These are phyloP conservation scores for Candida vaughaniae DNA, from an alignment of 805 yeast species.

Conservation along the genomic window DNA sequence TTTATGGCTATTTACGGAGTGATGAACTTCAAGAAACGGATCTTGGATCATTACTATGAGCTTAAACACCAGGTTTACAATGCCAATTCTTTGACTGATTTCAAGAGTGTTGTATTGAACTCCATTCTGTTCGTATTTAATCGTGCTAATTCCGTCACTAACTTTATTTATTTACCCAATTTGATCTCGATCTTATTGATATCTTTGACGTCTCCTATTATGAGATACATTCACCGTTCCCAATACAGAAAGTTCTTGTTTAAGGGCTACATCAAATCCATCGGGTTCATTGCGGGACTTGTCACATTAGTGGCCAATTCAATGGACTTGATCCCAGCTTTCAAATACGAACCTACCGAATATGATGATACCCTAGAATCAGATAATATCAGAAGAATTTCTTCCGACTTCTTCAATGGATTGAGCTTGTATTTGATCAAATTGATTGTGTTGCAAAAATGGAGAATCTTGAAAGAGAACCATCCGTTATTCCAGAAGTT, in stretches of 20 bases:
- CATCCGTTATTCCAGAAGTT: conserved; percentile 32
- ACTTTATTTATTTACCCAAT: conserved; percentile 37
- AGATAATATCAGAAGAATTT: conserved; percentile 20
- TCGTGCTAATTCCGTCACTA: conserved; percentile 29
- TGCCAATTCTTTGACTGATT: conserved; percentile 10
- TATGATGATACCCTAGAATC: conserved; percentile 11
- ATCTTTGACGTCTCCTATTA: conserved; percentile 32
- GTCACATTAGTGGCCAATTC: conserved; percentile 24
- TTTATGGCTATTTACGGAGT: conserved; percentile 19
- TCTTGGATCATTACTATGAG: conserved; percentile 25
- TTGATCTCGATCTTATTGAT: conserved; percentile 33
- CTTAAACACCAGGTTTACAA: conserved; percentile 15
- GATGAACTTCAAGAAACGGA: conserved; percentile 19
- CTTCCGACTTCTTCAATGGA: conserved; percentile 25
- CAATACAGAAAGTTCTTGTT: conserved; percentile 22
- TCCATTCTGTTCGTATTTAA: conserved; percentile 21
- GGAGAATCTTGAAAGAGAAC: conserved; percentile 41
- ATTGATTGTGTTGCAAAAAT: conserved; percentile 36
- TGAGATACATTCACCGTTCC: conserved; percentile 19
- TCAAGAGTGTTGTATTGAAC: conserved; percentile 14
- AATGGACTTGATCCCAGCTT: conserved; percentile 20
- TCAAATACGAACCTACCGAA: conserved; percentile 12
- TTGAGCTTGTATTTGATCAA: conserved; percentile 33
- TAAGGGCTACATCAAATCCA: conserved; percentile 32
- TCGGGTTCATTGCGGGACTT: conserved; percentile 36